Percentiles rank a stretch among this genome's conserved stretches.
Conservation (phyloP, 2,329 filamentous ascomycete species). For the Nectriaceae sp. region DNA sequence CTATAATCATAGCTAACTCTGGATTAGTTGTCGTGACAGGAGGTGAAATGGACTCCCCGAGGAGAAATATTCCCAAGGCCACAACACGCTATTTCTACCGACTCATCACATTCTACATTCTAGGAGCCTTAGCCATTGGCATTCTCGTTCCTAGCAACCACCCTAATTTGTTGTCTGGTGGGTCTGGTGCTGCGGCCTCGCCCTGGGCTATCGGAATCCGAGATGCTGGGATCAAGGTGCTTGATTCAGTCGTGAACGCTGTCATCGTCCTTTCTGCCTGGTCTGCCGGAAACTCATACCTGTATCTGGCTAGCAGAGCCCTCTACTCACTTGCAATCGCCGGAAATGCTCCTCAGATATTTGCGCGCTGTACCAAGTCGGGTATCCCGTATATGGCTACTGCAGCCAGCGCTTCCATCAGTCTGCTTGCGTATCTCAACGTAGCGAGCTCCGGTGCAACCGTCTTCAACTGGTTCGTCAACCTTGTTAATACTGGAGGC, state of each 20-base stretch:
- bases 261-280: slow-evolving; percentile 57
- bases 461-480: slow-evolving; percentile 19
- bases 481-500: slow-evolving; percentile 13
- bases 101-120: slow-evolving; percentile 12
- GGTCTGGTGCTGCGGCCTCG: slow-evolving; percentile 40
- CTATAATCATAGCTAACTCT: slow-evolving; percentile 41
- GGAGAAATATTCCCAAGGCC: slow-evolving; percentile 27
- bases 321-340: slow-evolving; percentile 46
- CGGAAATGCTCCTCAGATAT: slow-evolving; percentile 43
- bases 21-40: slow-evolving; percentile 34
- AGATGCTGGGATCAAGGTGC: slow-evolving; percentile 43
- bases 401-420: slow-evolving; percentile 9
- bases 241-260: slow-evolving; percentile 54
- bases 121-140: slow-evolving; percentile 8
- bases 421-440: slow-evolving; percentile 14
- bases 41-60: slow-evolving; percentile 39
- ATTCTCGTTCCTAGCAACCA: slow-evolving; percentile 8
- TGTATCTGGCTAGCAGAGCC: slow-evolving; percentile 49
- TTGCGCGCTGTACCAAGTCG: slow-evolving; percentile 22
- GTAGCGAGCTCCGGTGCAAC: slow-evolving; percentile 4
- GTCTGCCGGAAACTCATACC: slow-evolving; percentile 56
- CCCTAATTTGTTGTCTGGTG: slow-evolving; percentile 2
- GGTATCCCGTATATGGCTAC: slow-evolving; percentile 28
- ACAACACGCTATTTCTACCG: slow-evolving; percentile 12
- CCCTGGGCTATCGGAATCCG: slow-evolving; percentile 58